Base-by-base conservation (phyloP, 306 rosid genomes). In the Malus asiatica region DNA sequence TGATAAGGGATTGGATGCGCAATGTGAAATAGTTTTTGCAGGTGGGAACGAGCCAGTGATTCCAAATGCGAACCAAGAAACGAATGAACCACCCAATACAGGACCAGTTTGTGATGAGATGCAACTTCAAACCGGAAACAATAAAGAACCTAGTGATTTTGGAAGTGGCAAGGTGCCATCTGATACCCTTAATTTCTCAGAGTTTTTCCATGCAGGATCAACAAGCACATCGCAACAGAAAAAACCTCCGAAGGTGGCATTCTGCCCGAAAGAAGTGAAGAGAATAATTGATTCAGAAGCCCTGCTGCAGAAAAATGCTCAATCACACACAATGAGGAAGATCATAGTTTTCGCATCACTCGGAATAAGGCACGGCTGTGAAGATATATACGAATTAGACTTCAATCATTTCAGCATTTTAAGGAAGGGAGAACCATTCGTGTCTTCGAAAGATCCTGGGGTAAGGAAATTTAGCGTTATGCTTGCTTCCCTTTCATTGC, bases 221-320 rank as follows among this genome's bases (percentile, higher is more conserved):
- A 76, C 61, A 35, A 80, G 83, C 66, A 23, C 63, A 70, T 80
- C 83, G 63, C 82, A 81, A 4, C 76, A 78, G 33, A 87, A 64
- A 82, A 91, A 91, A 74, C 83, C 92, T 84, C 84, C 68, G 62
- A 93, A 91, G 80, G 83, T 88, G 53, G 93, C 93, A 52, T 91
- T 93, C 83, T 91, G 98, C 72, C 96, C 97, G 11, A 88, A 86
- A 86, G 98, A 93, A 86, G 92, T 91, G 73, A 89, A 87, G 85
- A 84, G 86, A 64, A 86, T 93, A 44, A 83, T 89, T 68, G 91
- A 84, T 66, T 89, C 84, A 4, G 91, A 88, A 75, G 76, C 77
- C 55, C 86, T 93, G 64, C 38, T 51, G 48, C 82, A 81, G 71
- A 87, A 79, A 66, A 88, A 91, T 80, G 98, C 91, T 70, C 96